These are phyloP conservation scores for Populus tremula DNA, from an alignment of 345 rosid species.

Conservation along the genomic window DNA sequence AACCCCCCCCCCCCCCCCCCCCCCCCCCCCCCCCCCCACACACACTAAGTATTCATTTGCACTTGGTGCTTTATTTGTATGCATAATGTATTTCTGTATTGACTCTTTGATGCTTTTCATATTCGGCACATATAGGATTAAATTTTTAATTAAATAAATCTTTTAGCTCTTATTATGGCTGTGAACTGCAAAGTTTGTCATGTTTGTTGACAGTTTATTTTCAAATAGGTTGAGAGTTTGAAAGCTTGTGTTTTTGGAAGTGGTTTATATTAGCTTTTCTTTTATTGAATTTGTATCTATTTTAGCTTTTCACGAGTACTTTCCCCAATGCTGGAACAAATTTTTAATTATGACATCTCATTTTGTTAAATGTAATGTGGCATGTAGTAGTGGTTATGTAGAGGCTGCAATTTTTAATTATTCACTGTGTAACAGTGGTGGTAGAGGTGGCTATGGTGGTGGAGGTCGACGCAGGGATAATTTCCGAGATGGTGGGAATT, in stretches of 20 bases:
- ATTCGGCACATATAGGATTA: not conserved
- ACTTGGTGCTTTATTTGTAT: not conserved
- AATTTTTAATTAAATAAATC: not conserved
- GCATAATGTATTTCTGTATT: not conserved
- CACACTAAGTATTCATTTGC: too few species aligned
- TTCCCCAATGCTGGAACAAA: not conserved
- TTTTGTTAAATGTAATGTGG: not conserved
- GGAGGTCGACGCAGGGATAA: constrained; percentile 86
- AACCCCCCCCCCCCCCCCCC: too few species aligned
- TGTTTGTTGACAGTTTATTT: not conserved
- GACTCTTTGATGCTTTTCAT: not conserved
- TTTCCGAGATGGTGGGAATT: constrained; percentile 61
- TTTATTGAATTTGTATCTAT: not conserved
- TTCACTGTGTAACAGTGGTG: constrained; percentile 52
- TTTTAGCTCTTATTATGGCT: not conserved
- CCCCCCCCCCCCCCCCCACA: too few species aligned
- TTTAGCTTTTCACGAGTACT: not conserved
- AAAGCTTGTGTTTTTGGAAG: not conserved
- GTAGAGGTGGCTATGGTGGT: constrained; percentile 80
- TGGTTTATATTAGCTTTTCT: not conserved
- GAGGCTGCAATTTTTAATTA: constrained; percentile 9
- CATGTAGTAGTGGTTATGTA: not conserved
- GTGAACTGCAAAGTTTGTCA: not conserved
- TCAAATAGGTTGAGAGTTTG: not conserved
- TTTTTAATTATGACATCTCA: not conserved